phyloP scores from a whole-genome alignment of 495 filamentous ascomycete species.

The Penicillium manginii region DNA sequence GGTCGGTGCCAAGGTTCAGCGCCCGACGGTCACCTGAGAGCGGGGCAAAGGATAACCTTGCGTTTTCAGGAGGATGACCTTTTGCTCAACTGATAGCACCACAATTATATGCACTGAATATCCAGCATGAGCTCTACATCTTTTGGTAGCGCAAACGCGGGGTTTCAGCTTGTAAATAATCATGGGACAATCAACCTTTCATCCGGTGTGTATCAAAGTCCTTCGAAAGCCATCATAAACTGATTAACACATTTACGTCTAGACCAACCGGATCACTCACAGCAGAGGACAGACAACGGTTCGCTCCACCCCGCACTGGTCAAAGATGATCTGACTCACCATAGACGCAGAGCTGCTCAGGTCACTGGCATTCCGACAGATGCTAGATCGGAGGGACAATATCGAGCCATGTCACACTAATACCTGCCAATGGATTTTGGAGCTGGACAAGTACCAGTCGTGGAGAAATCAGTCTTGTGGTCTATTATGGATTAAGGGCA shows the following conservation, averaged over 20 bases:
- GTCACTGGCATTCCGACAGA: constrained; percentile 22
- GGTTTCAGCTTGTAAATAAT: background rate
- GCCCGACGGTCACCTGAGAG: no score
- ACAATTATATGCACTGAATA: background rate
- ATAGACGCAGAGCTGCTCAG: constrained; percentile 4
- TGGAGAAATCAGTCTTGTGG: constrained; percentile 34
- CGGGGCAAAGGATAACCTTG: no score
- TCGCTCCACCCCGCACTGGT: constrained; percentile 1
- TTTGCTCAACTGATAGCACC: background rate
- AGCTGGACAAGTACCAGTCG: constrained; percentile 31
- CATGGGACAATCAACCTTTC: background rate
- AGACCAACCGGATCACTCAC: constrained; percentile 6
- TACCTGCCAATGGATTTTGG: constrained; percentile 45
- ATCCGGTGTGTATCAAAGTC: background rate
- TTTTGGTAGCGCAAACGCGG: background rate
- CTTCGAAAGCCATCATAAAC: background rate
- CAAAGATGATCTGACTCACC: background rate
- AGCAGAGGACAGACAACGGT: constrained; percentile 10
- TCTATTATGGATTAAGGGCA: constrained; percentile 55
- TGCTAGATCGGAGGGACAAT: constrained; percentile 16
- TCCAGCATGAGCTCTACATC: background rate
- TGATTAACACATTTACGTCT: constrained; percentile 5
- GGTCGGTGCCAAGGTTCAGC: no score
- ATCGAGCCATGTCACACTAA: constrained; percentile 28
- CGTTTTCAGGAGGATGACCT: no score